phyloP scores from a whole-genome alignment of 768 basidiomycete species.

The Russula sp. region DNA sequence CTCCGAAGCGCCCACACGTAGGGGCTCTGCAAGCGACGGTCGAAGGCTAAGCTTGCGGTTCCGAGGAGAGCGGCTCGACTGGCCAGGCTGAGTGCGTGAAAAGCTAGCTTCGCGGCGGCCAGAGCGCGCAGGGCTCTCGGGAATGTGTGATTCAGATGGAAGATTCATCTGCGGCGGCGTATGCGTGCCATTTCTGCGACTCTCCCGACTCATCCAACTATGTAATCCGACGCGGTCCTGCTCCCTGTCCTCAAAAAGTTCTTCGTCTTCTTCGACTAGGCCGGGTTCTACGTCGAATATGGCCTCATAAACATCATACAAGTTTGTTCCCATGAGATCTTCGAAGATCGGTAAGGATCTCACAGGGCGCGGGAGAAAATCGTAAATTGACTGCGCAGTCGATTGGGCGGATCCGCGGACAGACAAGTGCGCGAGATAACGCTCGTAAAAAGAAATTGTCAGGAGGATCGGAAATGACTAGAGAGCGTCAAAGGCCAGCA shows the following conservation, averaged over 20 bases:
- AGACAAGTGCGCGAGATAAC: slow-evolving; percentile 52
- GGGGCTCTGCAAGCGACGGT: slow-evolving; percentile 28
- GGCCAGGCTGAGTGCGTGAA: slow-evolving; percentile 30
- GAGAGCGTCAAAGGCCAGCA: slow-evolving; percentile 1
- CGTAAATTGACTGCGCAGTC: slow-evolving; percentile 56
- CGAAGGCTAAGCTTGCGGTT: slow-evolving; percentile 33
- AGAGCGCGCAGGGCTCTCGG: slow-evolving; percentile 9
- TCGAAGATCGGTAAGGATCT: slow-evolving; percentile 74
- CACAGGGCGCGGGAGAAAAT: slow-evolving; percentile 64
- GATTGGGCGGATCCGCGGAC: slow-evolving; percentile 53
- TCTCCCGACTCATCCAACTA: slow-evolving; percentile 29
- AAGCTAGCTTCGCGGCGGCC: slow-evolving; percentile 30
- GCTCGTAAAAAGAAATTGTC: slow-evolving; percentile 75
- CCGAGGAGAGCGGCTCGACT: slow-evolving; percentile 32
- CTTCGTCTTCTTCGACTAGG: slow-evolving; percentile 35
- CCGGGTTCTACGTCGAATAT: slow-evolving; percentile 70
- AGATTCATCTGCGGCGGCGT: slow-evolving; percentile 1
- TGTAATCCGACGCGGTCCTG: slow-evolving; percentile 36
- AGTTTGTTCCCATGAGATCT: slow-evolving; percentile 67
- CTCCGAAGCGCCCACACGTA: slow-evolving; percentile 32
- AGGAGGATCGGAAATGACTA: slow-evolving; percentile 77
- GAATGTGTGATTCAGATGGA: slow-evolving; percentile 8
- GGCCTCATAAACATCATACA: slow-evolving; percentile 67
- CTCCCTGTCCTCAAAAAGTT: slow-evolving; percentile 51
- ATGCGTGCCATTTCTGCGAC: slow-evolving; percentile 5